Evolutionary conservation across 2,329 filamentous ascomycete genomes (phyloP).

Genomic region (Xylaria digitata): DNA sequence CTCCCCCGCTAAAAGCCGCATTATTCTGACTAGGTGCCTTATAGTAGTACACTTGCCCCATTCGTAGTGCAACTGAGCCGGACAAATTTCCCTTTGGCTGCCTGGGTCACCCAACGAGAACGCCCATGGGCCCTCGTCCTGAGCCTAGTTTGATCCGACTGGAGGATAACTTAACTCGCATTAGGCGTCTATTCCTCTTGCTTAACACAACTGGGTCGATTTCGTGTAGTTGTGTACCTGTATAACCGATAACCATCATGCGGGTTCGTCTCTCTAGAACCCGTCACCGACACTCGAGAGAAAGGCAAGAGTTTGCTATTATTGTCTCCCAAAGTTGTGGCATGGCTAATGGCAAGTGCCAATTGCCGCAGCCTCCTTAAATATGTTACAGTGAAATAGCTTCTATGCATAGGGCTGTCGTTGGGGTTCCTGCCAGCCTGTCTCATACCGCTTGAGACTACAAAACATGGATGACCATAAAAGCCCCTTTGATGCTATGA

Average conservation of each 20-base stretch:
- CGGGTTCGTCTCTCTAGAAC: slow-evolving; percentile 17
- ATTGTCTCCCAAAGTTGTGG: neutral
- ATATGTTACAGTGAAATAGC: slow-evolving; percentile 5
- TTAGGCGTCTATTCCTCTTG: slow-evolving; percentile 22
- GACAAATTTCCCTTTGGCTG: slow-evolving; percentile 14
- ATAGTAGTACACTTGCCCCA: slow-evolving; percentile 17
- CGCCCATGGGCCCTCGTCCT: slow-evolving; percentile 13
- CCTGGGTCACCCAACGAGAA: slow-evolving; percentile 14
- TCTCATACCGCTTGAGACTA: neutral
- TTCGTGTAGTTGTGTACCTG: slow-evolving; percentile 26
- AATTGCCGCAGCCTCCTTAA: slow-evolving; percentile 7
- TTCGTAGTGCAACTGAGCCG: slow-evolving; percentile 19
- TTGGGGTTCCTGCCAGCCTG: slow-evolving; percentile 11
- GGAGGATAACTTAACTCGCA: slow-evolving; percentile 16
- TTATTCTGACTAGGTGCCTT: slow-evolving; percentile 12
- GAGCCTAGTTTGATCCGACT: slow-evolving; percentile 12
- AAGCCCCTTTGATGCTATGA: slow-evolving; percentile 6
- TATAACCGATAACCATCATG: slow-evolving; percentile 23
- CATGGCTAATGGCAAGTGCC: slow-evolving; percentile 15
- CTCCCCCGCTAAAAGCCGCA: slow-evolving; percentile 14
- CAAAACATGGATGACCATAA: slow-evolving; percentile 14
- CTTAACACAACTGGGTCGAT: slow-evolving; percentile 29
- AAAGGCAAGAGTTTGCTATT: slow-evolving; percentile 24
- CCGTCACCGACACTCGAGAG: slow-evolving; percentile 1
- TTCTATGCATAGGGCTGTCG: neutral